Evolutionary conservation across 441 rosid genomes (phyloP), one percentile per base, ranked within the genome.

Genomic region (Manihot esculenta): DNA sequence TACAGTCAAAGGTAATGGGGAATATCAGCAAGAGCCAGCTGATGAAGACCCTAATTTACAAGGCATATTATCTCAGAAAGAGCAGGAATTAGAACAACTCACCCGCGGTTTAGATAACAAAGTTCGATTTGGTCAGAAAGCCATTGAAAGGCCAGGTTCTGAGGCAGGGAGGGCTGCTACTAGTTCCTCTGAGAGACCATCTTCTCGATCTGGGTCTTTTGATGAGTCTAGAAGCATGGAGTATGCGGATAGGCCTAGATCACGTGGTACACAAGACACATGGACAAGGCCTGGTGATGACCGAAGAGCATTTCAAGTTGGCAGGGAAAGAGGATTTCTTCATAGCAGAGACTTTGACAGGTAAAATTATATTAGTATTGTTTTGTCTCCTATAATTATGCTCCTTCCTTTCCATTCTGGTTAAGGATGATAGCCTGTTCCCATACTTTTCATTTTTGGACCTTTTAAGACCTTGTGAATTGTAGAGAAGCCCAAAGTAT

Each of bases 281-380:
- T 84, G 96, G 97, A 61, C 84, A n/a, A 84, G 94, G 77, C 84
- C 81, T 61, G 82, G 63, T 73, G 94, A 86, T 66, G 97, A 92
- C 47, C 85, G 95, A 85, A 88, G 92, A 85, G 70, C 83, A 77
- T 88, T 82, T 75, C 93, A 85, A 76, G 93, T 96, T 83, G 87
- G 93, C 81, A 87, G 87, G 79, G 97, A 90, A 62, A 84, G 91
- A 77, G 96, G 92, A 71, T 92, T 82, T 84, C 81, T 84, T 70
- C 90, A 84, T 77, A 84, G 78, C 86, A 84, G 91, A 71, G 88
- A 93, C 72, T 77, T 79, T 11, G 89, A 88, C 85, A 86, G 98
- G 99, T 91, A 81, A 83, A 45, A 41, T 66, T 70, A 65, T 61
- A 26, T 65, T 45, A 59, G 26, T 33, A 41, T 62, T 49, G 38